Percentiles rank a stretch among this genome's conserved stretches.
Evolutionary conservation across 768 basidiomycete genomes (phyloP).

Genomic region (Lactarius vividus): DNA sequence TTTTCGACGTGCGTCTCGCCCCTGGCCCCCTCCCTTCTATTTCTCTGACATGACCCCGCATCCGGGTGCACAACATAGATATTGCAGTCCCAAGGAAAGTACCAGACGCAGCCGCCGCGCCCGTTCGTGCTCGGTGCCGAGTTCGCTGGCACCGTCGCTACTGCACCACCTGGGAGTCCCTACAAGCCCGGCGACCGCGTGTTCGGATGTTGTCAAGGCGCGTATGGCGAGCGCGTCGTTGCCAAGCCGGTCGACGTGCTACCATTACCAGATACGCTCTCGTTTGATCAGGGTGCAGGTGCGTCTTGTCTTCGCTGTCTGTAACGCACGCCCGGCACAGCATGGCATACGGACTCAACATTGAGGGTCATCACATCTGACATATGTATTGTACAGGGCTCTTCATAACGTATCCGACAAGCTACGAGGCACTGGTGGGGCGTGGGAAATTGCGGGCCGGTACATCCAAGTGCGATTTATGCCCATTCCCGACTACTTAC

Average conservation of each 20-base stretch:
- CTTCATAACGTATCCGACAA: conserved; percentile 85
- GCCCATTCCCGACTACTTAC: not conserved
- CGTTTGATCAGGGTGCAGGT: conserved; percentile 85
- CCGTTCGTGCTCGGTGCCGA: conserved; percentile 86
- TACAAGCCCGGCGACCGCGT: conserved; percentile 84
- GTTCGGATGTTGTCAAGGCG: conserved; percentile 78
- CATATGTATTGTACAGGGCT: conserved; percentile 47
- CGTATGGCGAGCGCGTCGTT: conserved; percentile 74
- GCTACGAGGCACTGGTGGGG: conserved; percentile 86
- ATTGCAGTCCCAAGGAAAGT: conserved; percentile 85
- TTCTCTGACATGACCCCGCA: not conserved
- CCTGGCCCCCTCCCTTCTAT: not conserved
- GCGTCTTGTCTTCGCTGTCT: conserved; percentile 27
- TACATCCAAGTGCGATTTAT: conserved; percentile 32
- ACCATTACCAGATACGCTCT: conserved; percentile 69
- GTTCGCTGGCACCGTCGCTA: conserved; percentile 82
- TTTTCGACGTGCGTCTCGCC: conserved; percentile 39
- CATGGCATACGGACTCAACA: not conserved
- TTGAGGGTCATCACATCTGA: not conserved
- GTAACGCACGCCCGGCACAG: not conserved
- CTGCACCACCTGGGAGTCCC: conserved; percentile 74
- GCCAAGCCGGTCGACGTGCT: conserved; percentile 50
- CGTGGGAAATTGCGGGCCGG: conserved; percentile 78
- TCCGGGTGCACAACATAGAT: conserved; percentile 44
- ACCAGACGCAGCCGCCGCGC: conserved; percentile 78